These are phyloP conservation scores for Hypoxylon lenormandii DNA, from an alignment of 495 filamentous ascomycete species.

Conservation along the genomic window DNA sequence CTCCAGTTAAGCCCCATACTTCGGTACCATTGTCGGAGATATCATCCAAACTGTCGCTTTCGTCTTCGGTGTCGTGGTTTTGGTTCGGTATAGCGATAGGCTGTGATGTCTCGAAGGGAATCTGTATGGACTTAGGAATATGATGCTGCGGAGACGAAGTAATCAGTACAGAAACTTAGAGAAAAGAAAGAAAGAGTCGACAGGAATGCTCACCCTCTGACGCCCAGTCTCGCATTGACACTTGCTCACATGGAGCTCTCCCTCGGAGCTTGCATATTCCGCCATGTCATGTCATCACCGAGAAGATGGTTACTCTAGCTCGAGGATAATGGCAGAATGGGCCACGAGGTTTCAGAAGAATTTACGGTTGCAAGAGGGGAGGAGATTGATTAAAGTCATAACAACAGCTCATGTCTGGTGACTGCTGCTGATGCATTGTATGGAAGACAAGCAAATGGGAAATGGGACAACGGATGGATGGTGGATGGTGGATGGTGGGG, in stretches of 20 bases:
- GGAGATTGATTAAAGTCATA: too few species aligned
- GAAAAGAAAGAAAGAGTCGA: background rate
- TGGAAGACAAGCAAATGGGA: too few species aligned
- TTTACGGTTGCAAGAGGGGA: too few species aligned
- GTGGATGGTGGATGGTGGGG: too few species aligned
- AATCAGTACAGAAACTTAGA: conserved; percentile 10
- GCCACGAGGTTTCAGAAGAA: too few species aligned
- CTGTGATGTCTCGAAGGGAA: conserved; percentile 38
- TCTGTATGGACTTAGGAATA: conserved; percentile 15
- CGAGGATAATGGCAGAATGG: background rate
- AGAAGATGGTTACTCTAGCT: background rate
- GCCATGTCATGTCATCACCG: conserved; percentile 45
- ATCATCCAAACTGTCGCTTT: conserved; percentile 17
- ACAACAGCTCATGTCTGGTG: too few species aligned
- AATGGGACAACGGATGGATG: too few species aligned
- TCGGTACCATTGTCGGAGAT: conserved; percentile 23
- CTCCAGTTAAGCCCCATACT: conserved; percentile 34
- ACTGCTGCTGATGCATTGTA: too few species aligned
- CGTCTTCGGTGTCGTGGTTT: conserved; percentile 26
- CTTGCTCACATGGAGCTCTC: conserved; percentile 43
- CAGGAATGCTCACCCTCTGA: conserved; percentile 43
- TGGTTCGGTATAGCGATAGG: conserved; percentile 5
- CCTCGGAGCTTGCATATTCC: conserved; percentile 25
- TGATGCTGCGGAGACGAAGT: conserved; percentile 34
- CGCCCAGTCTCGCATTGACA: conserved; percentile 43